Evolutionary conservation across 2,329 filamentous ascomycete genomes (phyloP).

Genomic region (Colletotrichum limetticola): DNA sequence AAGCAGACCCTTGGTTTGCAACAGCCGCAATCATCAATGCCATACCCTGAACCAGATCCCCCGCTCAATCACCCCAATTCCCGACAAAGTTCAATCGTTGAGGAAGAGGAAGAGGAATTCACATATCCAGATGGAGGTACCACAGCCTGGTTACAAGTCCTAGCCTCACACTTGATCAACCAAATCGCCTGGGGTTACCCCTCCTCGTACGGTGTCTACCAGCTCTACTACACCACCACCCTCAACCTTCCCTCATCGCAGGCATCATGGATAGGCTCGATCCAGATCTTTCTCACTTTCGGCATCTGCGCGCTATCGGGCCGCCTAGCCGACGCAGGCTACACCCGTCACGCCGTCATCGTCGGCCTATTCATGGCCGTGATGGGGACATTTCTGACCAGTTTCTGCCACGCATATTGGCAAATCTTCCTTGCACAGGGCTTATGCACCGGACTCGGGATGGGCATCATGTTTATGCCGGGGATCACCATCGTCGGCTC

Average conservation of each 20-base stretch:
- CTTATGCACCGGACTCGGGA: conserved; percentile 66
- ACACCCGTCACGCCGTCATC: conserved; percentile 46
- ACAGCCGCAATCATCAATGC: too few relatives aligned
- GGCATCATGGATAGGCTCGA: conserved; percentile 61
- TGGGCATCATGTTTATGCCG: conserved; percentile 64
- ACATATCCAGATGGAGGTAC: too few relatives aligned
- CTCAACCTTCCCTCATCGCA: conserved; percentile 47
- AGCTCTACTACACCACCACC: conserved; percentile 49
- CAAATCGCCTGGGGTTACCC: too few relatives aligned
- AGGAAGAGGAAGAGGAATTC: too few relatives aligned
- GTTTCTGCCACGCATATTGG: conserved; percentile 55
- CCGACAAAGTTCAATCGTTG: too few relatives aligned
- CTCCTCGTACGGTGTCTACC: conserved; percentile 48
- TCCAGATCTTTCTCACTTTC: conserved; percentile 57
- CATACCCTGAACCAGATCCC: too few relatives aligned
- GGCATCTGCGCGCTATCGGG: conserved; percentile 54
- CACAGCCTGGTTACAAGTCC: too few relatives aligned
- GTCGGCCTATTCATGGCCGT: conserved; percentile 54
- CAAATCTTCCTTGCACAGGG: conserved; percentile 64
- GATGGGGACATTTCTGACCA: conserved; percentile 57
- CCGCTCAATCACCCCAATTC: too few relatives aligned
- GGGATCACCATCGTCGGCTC: conserved; percentile 65
- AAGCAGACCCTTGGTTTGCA: too few relatives aligned
- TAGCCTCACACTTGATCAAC: too few relatives aligned
- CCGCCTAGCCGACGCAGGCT: conserved; percentile 53